Conservation (phyloP, 2,329 filamentous ascomycete species). For the Penicillium oxalicum region DNA sequence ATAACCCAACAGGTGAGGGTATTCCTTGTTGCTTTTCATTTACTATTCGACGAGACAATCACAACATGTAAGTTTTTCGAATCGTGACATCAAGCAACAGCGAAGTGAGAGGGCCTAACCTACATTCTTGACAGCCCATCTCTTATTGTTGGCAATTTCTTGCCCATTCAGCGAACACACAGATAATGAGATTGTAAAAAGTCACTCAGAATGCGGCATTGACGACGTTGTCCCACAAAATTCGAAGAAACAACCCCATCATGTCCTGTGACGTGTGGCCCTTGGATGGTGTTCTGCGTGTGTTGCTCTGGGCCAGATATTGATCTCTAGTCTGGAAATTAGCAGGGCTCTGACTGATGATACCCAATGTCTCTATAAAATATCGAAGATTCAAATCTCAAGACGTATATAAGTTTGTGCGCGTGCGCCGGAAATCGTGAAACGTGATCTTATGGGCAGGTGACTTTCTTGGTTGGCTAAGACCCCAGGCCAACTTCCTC, state of each 20-base stretch:
- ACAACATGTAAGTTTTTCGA: slow-evolving; percentile 72
- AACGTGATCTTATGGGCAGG: too few species aligned
- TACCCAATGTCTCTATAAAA: neutral
- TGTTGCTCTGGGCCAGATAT: too few species aligned
- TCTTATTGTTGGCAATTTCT: slow-evolving; percentile 92
- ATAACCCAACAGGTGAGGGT: slow-evolving; percentile 62
- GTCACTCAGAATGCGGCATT: neutral
- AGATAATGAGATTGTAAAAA: slow-evolving; percentile 20
- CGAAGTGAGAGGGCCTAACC: neutral
- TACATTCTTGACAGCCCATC: slow-evolving; percentile 60
- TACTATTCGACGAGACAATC: slow-evolving; percentile 86
- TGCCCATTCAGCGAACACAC: slow-evolving; percentile 68
- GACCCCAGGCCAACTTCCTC: too few species aligned
- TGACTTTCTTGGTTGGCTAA: too few species aligned
- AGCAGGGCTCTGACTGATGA: neutral
- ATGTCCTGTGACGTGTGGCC: too few species aligned
- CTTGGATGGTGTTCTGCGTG: too few species aligned
- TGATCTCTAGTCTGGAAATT: too few species aligned
- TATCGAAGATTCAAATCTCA: neutral
- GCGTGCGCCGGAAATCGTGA: too few species aligned
- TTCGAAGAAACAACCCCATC: too few species aligned
- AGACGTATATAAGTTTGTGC: neutral
- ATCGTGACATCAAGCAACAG: slow-evolving; percentile 7
- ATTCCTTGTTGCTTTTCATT: slow-evolving; percentile 97
- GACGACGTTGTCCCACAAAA: too few species aligned